Evolutionary conservation across 208 protist genomes (phyloP), one percentile per base, ranked within the genome.

Genomic region (Crithidia acanthocephali): DNA sequence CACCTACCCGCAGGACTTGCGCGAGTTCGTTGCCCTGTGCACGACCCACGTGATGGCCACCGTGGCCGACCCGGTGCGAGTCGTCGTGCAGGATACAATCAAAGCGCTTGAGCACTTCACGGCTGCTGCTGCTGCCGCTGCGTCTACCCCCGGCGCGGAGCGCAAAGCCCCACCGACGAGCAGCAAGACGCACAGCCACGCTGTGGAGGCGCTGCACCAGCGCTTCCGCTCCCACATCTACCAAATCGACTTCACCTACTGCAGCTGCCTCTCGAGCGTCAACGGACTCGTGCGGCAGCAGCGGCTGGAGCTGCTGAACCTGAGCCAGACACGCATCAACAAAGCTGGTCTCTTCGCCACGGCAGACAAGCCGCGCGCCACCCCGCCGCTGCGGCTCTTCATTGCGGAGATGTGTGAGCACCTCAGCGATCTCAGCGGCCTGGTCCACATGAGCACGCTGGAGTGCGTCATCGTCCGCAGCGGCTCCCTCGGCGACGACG

Each of bases 241-340:
- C 35, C 81, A 87, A 20, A 66, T 90, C 42, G 85, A 90, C 60
- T 70, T 90, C 58, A 83, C 85, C 60, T 90, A 69, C 67, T 87
- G 80, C 67, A 64, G 79, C 33, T 45, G 23, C 22, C 62, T 90
- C 37, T 74, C 60, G 13, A 80, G 72, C 47, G 64, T 90, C 23
- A 76, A 78, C 44, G 57, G 37, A 11, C 55, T 84, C 4, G 37
- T 57, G 32, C 59, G 40, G 0, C 84, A 86, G 75, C 74, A 75
- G 27, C 42, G 56, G 22, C 59, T 90, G 44, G 72, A 85, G 55
- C 83, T 83, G 47, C 59, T 90, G 32, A 85, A 85, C 75, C 32
- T 86, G 16, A 87, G 81, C 51, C 81, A 90, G 35, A 87, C 79
- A 16, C 73, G 77, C 35, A 44, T 85, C 20, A 78, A 64, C 22